phyloP scores from a whole-genome alignment of 2,329 filamentous ascomycete genomes.

The Clonostachys rosea region DNA sequence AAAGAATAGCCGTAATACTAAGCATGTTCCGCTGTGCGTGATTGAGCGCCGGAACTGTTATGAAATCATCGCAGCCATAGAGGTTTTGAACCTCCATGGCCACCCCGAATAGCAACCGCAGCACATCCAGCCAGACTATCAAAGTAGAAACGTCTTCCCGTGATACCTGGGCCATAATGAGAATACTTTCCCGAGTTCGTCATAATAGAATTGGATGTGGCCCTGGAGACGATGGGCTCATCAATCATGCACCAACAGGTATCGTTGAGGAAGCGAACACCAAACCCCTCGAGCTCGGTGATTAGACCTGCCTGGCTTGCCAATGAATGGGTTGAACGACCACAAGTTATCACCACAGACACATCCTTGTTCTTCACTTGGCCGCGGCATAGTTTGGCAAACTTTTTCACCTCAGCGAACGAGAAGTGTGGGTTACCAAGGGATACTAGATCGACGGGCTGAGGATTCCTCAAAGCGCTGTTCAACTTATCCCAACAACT shows the following conservation, averaged over 20 bases:
- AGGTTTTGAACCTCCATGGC: neutral
- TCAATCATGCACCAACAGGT: constrained; percentile 42
- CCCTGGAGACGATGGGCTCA: constrained; percentile 26
- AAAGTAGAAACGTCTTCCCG: constrained; percentile 13
- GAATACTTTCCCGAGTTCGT: constrained; percentile 41
- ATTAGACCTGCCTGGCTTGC: constrained; percentile 18
- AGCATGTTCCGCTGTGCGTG: too few relatives aligned
- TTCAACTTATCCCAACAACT: constrained; percentile 4
- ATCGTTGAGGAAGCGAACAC: constrained; percentile 32
- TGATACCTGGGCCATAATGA: constrained; percentile 27
- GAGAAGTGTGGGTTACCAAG: constrained; percentile 41
- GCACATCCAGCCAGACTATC: constrained; percentile 14
- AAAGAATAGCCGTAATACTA: too few relatives aligned
- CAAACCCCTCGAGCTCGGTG: constrained; percentile 23
- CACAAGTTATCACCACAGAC: constrained; percentile 8
- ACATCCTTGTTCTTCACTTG: constrained; percentile 11
- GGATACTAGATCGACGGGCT: constrained; percentile 28
- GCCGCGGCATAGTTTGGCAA: constrained; percentile 19
- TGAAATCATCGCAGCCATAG: too few relatives aligned
- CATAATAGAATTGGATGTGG: constrained; percentile 22
- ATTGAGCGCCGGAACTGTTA: too few relatives aligned
- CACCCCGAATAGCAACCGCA: constrained; percentile 9
- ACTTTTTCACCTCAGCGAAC: constrained; percentile 21
- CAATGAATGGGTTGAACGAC: constrained; percentile 2
- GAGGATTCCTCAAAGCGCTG: neutral